These are phyloP conservation scores for Eimeria necatrix DNA, from an alignment of 169 alveolate genomes.

Conservation along the genomic window DNA sequence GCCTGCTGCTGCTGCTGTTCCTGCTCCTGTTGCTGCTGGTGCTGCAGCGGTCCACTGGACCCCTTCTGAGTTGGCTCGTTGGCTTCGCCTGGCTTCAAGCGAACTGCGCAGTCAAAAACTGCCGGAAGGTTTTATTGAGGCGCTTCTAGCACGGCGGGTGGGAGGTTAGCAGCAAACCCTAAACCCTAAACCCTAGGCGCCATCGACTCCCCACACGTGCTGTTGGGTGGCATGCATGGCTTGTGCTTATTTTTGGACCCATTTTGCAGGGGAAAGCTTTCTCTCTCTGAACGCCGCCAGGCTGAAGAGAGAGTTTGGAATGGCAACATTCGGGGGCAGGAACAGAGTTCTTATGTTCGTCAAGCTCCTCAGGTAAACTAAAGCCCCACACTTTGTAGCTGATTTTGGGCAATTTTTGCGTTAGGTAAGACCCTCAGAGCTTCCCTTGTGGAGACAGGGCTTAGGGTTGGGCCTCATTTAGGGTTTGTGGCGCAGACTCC, in stretches of 20 bases:
- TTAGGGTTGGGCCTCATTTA: background rate
- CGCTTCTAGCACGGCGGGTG: background rate
- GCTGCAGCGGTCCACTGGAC: conserved; percentile 32
- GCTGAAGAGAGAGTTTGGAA: conserved; percentile 4
- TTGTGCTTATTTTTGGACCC: background rate
- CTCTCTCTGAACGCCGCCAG: background rate
- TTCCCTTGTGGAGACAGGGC: background rate
- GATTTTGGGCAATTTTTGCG: no score
- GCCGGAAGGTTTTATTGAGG: conserved; percentile 12
- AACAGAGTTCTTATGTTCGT: conserved; percentile 5
- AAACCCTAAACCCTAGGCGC: background rate
- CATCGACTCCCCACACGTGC: background rate
- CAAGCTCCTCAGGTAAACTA: conserved; percentile 38
- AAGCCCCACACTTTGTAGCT: background rate
- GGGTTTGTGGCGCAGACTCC: background rate
- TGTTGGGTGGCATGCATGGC: background rate
- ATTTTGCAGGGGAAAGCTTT: background rate
- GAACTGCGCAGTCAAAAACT: background rate
- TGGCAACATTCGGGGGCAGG: background rate
- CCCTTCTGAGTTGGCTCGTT: background rate
- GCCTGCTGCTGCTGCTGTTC: conserved; percentile 14
- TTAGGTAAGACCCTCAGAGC: no score
- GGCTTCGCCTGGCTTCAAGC: conserved; percentile 4
- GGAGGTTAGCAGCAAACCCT: conserved; percentile 15
- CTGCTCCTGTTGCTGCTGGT: conserved; percentile 2